Evolutionary conservation across 805 yeast species (phyloP).

Genomic region (Saccharomycopsis babjevae): DNA sequence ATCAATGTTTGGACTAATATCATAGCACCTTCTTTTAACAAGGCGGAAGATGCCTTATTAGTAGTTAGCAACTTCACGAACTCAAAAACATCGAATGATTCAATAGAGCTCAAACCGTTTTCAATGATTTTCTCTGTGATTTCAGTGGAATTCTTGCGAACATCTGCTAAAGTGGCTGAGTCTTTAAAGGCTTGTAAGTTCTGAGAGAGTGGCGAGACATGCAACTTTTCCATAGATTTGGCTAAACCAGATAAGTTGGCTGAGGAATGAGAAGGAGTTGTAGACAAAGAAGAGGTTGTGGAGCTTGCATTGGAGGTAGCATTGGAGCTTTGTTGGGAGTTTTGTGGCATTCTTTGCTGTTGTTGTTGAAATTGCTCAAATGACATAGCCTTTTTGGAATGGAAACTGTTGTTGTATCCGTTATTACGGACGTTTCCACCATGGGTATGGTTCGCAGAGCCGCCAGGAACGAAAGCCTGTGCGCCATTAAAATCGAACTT

Average conservation of each 20-base stretch:
- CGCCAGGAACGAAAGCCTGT: conserved; percentile 5
- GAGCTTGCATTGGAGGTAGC: not conserved
- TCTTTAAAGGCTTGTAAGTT: conserved; percentile 41
- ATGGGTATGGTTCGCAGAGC: not conserved
- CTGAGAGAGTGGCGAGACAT: conserved; percentile 56
- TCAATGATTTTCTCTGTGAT: conserved; percentile 41
- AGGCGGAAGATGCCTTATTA: conserved; percentile 54
- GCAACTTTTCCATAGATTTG: conserved; percentile 58
- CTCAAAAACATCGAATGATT: conserved; percentile 57
- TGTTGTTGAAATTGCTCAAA: conserved; percentile 13
- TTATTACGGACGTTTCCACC: not conserved
- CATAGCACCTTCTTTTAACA: conserved; percentile 70
- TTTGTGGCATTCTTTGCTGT: not conserved
- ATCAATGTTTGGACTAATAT: conserved; percentile 38
- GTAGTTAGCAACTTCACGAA: conserved; percentile 57
- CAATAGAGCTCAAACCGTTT: conserved; percentile 38
- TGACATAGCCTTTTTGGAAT: conserved; percentile 16
- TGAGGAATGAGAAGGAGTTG: conserved; percentile 43
- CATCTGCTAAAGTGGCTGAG: conserved; percentile 43
- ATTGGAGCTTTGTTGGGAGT: not conserved
- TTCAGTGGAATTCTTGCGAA: conserved; percentile 42
- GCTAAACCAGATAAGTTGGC: conserved; percentile 65
- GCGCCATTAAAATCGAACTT: conserved; percentile 7
- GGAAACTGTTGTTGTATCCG: conserved; percentile 11
- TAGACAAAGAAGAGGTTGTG: conserved; percentile 5